These are phyloP conservation scores for Saussurea involucrata DNA, from an alignment of 129 eudicot genomes.

Conservation along the genomic window DNA sequence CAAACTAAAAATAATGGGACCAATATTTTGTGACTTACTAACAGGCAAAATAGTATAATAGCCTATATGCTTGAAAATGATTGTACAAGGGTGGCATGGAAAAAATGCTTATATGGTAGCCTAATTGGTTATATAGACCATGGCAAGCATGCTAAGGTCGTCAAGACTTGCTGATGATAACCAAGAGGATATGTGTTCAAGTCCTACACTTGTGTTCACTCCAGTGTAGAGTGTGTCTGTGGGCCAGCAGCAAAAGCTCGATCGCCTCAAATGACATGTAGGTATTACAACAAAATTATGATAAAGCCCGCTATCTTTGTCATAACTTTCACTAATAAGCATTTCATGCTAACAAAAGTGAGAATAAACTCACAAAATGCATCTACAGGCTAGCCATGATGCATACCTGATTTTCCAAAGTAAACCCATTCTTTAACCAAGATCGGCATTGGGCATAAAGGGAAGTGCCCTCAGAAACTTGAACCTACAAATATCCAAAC, in stretches of 20 bases:
- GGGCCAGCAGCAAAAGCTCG: neutral
- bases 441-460: conserved; percentile 72
- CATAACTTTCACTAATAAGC: neutral
- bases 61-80: neutral
- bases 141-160: neutral
- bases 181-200: neutral
- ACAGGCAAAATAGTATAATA: neutral
- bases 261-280: neutral
- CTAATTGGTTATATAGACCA: neutral
- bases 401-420: conserved; percentile 62
- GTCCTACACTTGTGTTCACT: neutral
- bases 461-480: conserved; percentile 49
- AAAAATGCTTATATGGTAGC: neutral
- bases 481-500: conserved; percentile 39
- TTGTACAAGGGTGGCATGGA: neutral
- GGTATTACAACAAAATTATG: neutral
- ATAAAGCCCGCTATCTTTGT: neutral
- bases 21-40: neutral
- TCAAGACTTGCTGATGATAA: conserved; percentile 5
- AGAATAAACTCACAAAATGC: neutral
- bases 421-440: conserved; percentile 68
- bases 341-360: conserved; percentile 8
- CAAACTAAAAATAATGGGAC: neutral
- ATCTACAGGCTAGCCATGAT: neutral
- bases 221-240: neutral